Evolutionary conservation across 306 rosid genomes (phyloP), one percentile per base, ranked within the genome.

Genomic region (Carpinus fangiana): DNA sequence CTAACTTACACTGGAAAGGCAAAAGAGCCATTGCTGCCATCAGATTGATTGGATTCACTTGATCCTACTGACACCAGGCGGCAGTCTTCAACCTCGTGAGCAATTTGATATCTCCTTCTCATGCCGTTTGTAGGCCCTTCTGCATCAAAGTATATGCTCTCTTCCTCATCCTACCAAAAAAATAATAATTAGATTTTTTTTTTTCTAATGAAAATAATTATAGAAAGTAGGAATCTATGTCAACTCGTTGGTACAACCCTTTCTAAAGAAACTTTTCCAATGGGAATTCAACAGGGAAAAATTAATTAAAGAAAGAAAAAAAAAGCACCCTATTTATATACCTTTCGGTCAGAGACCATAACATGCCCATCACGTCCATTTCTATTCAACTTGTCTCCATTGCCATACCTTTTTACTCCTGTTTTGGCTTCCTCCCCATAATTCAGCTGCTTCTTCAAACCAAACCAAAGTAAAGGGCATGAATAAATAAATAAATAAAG

Each of bases 1-100:
- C 11, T 5, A 48, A 81, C 98, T 75, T 90, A 90, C 98, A 84
- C 88, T 0, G 98, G 98, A 70, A 94, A 92, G 0, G 90, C 93
- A 73, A 94, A 94, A 20, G 97, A 92, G 79, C 82, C 82, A 8
- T 82, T 55, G 75, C 93, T 91, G 70, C 77, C 80, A 55, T 87
- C 88, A 56, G 93, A 90, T 74, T 72, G 88, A 23, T 71, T 52
- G 3, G 94, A 89, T 68, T 81, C 90, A 1, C 88, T 85, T 55
- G 90, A 92, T 73, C 81, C 85, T 12, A 60, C 31, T 12, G 84
- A 79, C 62, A 54, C 70, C 65, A 60, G 56, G 23, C 57, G 60
- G 13, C 28, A n/a, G 47, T 78, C 84, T 78, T 81, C 83, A 48
- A 38, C 75, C 65, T 45, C 81, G 31, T 41, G 45, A 41, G 70